Evolutionary conservation across 2,329 filamentous ascomycete species (phyloP).

Genomic region (Camptophora hylomeconis): DNA sequence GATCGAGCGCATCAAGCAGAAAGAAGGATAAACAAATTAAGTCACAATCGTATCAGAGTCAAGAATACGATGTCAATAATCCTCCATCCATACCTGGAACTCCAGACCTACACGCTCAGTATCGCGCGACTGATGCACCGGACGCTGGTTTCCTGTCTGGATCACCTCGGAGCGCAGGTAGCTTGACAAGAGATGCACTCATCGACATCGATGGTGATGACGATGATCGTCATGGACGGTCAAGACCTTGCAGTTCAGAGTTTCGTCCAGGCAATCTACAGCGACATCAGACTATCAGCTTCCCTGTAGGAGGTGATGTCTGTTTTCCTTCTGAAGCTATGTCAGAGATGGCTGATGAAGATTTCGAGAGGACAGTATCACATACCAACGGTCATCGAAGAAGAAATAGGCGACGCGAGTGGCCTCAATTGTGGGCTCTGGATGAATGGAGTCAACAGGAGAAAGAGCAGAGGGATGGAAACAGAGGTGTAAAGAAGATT

Average conservation of each 20-base stretch:
- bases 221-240: no score
- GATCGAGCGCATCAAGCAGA: conserved; percentile 11
- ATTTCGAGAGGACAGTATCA: conserved; percentile 40
- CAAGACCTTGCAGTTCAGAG: conserved; percentile 27
- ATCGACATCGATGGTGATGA: conserved; percentile 26
- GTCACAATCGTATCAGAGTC: conserved; percentile 8
- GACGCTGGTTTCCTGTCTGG: conserved; percentile 26
- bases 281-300: conserved; percentile 40
- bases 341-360: conserved; percentile 72
- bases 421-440: conserved; percentile 73
- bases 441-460: conserved; percentile 87
- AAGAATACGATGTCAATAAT: conserved; percentile 51
- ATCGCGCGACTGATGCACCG: conserved; percentile 40
- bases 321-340: conserved; percentile 74
- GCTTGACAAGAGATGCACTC: conserved; percentile 26
- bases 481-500: conserved; percentile 69
- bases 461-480: conserved; percentile 74
- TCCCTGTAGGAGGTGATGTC: conserved; percentile 63
- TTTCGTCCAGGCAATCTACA: conserved; percentile 22
- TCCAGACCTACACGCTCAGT: conserved; percentile 40
- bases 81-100: conserved; percentile 50
- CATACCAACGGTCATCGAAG: conserved; percentile 29
- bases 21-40: conserved; percentile 8
- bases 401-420: conserved; percentile 55
- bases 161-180: conserved; percentile 25